A percentile compares a stretch with the other conserved stretches of the same genome.
phyloP scores from a whole-genome alignment of 768 basidiomycete species.

The Amanita rubescens region DNA sequence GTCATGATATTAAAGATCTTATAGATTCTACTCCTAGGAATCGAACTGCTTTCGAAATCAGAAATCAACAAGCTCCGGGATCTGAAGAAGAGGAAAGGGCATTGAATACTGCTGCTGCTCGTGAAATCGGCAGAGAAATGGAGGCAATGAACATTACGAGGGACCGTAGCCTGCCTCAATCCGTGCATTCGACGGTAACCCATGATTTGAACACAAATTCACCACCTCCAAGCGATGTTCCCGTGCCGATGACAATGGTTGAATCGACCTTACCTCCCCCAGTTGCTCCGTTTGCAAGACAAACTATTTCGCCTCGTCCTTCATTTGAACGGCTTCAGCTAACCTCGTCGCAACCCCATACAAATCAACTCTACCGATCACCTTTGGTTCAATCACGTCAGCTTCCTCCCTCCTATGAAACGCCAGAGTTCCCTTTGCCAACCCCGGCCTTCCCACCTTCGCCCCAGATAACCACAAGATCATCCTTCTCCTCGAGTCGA shows the following conservation, averaged over 20 bases:
- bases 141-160: conserved; percentile 41
- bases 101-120: conserved; percentile 61
- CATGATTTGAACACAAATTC: background rate
- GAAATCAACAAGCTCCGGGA: too few species aligned
- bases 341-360: background rate
- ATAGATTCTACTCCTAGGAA: background rate
- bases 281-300: conserved; percentile 31
- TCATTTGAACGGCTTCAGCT: conserved; percentile 18
- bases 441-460: background rate
- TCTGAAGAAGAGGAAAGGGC: conserved; percentile 42
- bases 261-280: conserved; percentile 25
- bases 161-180: conserved; percentile 11
- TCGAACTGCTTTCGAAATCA: conserved; percentile 9
- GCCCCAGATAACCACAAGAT: conserved; percentile 10
- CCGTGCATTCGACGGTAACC: background rate
- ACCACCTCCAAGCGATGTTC: background rate
- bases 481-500: conserved; percentile 28
- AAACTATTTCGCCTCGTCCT: conserved; percentile 31
- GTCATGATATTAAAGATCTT: too few species aligned
- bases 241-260: background rate
- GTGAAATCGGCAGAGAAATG: conserved; percentile 59
- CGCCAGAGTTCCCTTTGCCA: background rate
- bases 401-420: background rate
- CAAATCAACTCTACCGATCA: background rate
- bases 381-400: background rate